Percentiles rank a stretch among this genome's conserved stretches.
Conservation (phyloP, 177 flowering plant species). For the Telopea speciosissima region DNA sequence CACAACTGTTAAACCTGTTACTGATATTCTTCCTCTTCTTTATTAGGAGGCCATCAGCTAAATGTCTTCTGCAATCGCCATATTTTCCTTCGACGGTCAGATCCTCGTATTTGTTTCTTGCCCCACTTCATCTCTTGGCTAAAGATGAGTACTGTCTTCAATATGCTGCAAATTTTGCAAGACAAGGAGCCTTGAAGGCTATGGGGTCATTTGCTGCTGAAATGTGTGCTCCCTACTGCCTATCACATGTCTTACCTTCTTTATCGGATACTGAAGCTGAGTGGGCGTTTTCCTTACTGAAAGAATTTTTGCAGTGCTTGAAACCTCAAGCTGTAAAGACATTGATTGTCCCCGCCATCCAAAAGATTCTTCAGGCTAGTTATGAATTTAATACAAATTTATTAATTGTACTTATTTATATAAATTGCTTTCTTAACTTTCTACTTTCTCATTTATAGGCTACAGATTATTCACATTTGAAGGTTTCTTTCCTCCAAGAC, state of each 20-base stretch:
- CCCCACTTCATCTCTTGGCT: slow-evolving; percentile 80
- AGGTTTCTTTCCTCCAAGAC: slow-evolving; percentile 93
- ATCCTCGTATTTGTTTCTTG: slow-evolving; percentile 73
- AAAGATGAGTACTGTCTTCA: slow-evolving; percentile 57
- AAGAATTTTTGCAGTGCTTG: slow-evolving; percentile 71
- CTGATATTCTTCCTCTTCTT: slow-evolving; percentile 7
- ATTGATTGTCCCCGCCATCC: slow-evolving; percentile 61
- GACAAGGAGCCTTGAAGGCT: slow-evolving; percentile 66
- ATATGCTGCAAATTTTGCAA: slow-evolving; percentile 78
- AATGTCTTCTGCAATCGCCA: slow-evolving; percentile 80
- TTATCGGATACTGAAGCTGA: slow-evolving; percentile 69
- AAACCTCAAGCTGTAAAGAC: slow-evolving; percentile 56
- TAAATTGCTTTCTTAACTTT: slow-evolving; percentile 8
- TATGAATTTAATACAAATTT: slow-evolving; percentile 13
- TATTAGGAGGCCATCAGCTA: slow-evolving; percentile 86
- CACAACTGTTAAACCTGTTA: neutral
- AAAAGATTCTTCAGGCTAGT: slow-evolving; percentile 90
- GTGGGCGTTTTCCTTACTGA: slow-evolving; percentile 57
- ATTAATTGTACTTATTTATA: slow-evolving; percentile 1
- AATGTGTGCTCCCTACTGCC: slow-evolving; percentile 80
- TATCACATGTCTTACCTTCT: slow-evolving; percentile 47
- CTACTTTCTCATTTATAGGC: slow-evolving; percentile 42
- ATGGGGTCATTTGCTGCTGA: slow-evolving; percentile 91
- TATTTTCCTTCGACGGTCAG: slow-evolving; percentile 63
- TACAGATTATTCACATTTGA: slow-evolving; percentile 73